Base-by-base conservation (phyloP, 345 rosid genomes). In the Salix brachista region DNA sequence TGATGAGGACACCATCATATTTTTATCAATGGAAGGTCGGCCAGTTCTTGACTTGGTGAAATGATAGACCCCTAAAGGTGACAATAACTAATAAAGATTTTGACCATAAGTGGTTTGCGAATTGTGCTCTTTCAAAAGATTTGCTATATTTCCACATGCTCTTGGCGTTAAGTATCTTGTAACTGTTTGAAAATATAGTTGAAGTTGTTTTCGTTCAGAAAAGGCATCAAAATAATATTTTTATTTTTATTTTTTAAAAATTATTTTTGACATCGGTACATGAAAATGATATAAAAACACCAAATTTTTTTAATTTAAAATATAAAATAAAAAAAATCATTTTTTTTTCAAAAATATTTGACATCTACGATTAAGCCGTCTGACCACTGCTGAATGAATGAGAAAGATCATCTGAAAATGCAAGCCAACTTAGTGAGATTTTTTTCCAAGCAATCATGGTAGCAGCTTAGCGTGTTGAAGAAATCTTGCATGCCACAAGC, bases 21-120 rank as follows among this genome's bases (percentile, higher is more conserved):
- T 34, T 34, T 64, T 50, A 58, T 74, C 50, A 61, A 61, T 77
- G 87, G 84, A 83, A 82, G 90, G 85, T 85, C 78, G 85, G 88
- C 85, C 75, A 80, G 58, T 69, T 74, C 54, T 84, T 88, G 89
- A 88, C 85, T 70, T 65, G 70, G 30, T 62, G 83, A 74, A 58
- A 75, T 77, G 82, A 78, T 73, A 48, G 65, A 65, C 41, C 64
- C 65, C 36, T 17, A 75, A 79, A 79, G 77, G 58, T 69, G 73
- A 77, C 71, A 70, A 80, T 39, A 36, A 39, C 23, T 64, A 73
- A 41, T 77, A 67, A 58, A 58, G 28, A n/a, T 19, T 80, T 80
- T 80, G 84, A 82, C 80, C 62, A 79, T 39, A 68, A 69, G 26
- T 77, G 79, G 83, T 72, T 83, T 77, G 77, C 83, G 81, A 81